A percentile compares a stretch with the other conserved stretches of the same genome.
These are phyloP conservation scores for Chloris gayana DNA, from an alignment of 176 grass and related monocot species.

Conservation along the genomic window DNA sequence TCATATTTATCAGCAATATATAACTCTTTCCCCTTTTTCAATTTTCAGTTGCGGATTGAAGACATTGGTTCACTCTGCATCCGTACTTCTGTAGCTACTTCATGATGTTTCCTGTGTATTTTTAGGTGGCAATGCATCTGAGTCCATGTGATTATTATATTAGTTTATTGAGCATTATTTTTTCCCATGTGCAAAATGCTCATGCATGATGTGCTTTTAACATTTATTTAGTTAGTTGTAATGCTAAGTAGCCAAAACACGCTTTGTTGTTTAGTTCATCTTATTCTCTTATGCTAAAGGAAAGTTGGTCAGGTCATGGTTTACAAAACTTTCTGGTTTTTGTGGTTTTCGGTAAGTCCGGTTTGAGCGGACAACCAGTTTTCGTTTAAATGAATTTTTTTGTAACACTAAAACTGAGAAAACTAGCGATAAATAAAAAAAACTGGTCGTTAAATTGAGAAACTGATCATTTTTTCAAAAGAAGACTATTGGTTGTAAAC, in stretches of 20 bases:
- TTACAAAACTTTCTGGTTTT: too few relatives aligned
- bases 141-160: constrained; percentile 29
- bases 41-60: constrained; percentile 65
- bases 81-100: constrained; percentile 8
- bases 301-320: too few relatives aligned
- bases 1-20: constrained; percentile 3
- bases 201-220: constrained; percentile 3
- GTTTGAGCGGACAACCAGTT: too few relatives aligned
- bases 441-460: too few relatives aligned
- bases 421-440: too few relatives aligned
- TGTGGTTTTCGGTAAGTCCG: too few relatives aligned
- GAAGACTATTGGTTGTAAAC: too few relatives aligned
- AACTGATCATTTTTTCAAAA: too few relatives aligned
- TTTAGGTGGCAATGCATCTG: constrained; percentile 16
- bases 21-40: constrained; percentile 17
- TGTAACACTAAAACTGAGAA: too few relatives aligned
- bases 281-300: not conserved
- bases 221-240: constrained; percentile 11
- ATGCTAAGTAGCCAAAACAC: constrained; percentile 1
- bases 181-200: constrained; percentile 17
- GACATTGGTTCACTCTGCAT: not conserved
- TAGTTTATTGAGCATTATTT: not conserved
- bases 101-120: not conserved
- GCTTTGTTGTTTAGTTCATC: not conserved
- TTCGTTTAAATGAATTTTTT: too few relatives aligned